Conservation (phyloP, 805 yeast genomes). For the Candida ulmi region DNA sequence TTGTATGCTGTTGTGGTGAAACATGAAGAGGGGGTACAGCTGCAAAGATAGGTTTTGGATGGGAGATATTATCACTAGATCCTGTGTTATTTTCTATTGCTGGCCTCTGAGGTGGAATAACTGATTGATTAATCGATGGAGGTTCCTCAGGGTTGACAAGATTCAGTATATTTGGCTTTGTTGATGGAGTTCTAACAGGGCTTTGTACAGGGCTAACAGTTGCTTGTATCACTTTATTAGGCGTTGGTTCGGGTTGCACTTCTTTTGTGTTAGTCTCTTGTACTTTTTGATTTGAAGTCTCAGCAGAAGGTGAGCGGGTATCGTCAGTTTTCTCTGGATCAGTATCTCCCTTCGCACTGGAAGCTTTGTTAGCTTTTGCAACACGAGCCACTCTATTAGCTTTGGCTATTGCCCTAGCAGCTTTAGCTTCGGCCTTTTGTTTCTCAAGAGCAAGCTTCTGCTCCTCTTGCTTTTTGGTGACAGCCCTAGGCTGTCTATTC, state of each 20-base stretch:
- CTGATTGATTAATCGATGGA: background rate
- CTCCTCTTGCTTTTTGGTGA: conserved; percentile 1
- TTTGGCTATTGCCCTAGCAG: conserved; percentile 4
- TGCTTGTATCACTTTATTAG: no score
- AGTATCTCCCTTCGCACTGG: background rate
- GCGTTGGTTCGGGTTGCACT: no score
- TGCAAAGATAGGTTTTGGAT: background rate
- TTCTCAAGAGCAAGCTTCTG: background rate
- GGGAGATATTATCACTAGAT: background rate
- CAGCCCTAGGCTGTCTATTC: conserved; percentile 4
- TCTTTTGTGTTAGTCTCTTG: no score
- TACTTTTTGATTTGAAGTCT: no score
- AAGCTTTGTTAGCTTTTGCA: background rate
- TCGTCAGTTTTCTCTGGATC: no score
- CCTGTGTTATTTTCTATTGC: background rate
- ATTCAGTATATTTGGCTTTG: background rate
- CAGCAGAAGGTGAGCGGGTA: no score
- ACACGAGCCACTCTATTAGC: conserved; percentile 3
- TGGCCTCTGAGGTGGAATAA: background rate
- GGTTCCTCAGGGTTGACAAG: background rate
- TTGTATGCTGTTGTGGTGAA: no score
- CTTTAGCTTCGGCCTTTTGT: conserved; percentile 2
- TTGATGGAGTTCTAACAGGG: background rate
- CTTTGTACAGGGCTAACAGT: no score
- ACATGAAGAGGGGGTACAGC: background rate